These are phyloP conservation scores for Globisporangium alternatum DNA, from an alignment of 352 stramenopile species.

Conservation along the genomic window DNA sequence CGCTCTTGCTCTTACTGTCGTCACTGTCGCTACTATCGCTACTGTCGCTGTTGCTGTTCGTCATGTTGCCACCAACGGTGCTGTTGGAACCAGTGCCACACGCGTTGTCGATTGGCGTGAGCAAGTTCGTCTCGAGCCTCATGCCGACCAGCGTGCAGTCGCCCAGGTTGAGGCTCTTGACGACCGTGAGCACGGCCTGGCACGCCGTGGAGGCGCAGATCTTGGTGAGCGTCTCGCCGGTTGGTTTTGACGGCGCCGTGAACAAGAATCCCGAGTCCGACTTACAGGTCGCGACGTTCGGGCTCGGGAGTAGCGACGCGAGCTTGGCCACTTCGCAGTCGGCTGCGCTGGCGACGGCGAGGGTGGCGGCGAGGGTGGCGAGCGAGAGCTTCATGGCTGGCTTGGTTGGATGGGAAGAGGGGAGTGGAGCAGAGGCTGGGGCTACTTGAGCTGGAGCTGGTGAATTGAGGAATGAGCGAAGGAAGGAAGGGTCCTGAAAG, in stretches of 20 bases:
- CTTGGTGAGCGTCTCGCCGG: conserved; percentile 14
- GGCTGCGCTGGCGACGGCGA: conserved; percentile 7
- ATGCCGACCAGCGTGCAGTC: conserved; percentile 28
- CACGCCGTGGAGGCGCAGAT: conserved; percentile 27
- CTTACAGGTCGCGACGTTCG: conserved; percentile 3
- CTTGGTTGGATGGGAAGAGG: no score
- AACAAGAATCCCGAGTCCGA: conserved; percentile 28
- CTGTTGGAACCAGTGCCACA: conserved; percentile 4
- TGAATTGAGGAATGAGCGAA: conserved; percentile 8
- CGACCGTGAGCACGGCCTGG: conserved; percentile 14
- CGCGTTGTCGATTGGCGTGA: conserved; percentile 14
- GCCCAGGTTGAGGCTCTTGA: conserved; percentile 24
- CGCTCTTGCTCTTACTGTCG: neutral
- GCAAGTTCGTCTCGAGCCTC: conserved; percentile 21
- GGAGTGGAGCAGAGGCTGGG: neutral
- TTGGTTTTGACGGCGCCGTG: conserved; percentile 3
- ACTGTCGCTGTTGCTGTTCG: neutral
- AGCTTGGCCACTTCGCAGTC: conserved; percentile 14
- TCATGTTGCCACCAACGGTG: neutral
- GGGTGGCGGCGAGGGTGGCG: conserved; percentile 3
- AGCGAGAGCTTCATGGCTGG: conserved; percentile 16
- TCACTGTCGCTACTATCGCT: neutral
- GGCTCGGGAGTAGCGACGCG: conserved; percentile 5
- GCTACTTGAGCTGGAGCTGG: neutral
- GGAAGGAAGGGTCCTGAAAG: no score